Evolutionary conservation across 192 early-diverging fungal genomes (phyloP).

Genomic region (Gamsiella multidivaricata): DNA sequence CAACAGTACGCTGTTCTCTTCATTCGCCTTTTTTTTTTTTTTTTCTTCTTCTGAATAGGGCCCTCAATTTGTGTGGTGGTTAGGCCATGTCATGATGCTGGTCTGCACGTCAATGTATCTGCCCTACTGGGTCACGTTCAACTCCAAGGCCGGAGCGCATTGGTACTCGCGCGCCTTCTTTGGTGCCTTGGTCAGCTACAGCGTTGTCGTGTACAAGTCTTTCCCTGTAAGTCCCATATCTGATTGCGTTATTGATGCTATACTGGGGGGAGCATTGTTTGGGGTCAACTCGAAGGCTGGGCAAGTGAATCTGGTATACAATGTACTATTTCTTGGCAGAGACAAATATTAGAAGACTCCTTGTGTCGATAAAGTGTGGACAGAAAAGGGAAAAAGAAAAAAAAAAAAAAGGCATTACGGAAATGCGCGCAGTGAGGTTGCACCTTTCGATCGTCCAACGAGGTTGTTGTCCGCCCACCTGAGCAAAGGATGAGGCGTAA

Average conservation of each 20-base stretch:
- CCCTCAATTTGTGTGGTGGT: conserved; percentile 65
- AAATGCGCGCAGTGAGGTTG: no score
- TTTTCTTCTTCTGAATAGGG: conserved; percentile 36
- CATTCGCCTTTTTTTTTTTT: not conserved
- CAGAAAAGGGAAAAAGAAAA: not conserved
- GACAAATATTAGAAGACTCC: no score
- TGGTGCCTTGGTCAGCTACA: conserved; percentile 77
- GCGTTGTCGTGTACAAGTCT: conserved; percentile 83
- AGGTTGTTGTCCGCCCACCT: no score
- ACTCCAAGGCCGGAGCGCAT: conserved; percentile 45
- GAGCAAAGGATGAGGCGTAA: no score
- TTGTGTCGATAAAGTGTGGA: no score
- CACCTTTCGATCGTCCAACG: no score
- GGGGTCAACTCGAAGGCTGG: no score
- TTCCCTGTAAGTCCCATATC: conserved; percentile 68
- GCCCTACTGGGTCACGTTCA: conserved; percentile 55
- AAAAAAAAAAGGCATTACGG: not conserved
- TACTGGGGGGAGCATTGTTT: no score
- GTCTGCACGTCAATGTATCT: conserved; percentile 56
- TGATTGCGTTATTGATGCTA: not conserved
- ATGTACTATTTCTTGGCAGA: no score
- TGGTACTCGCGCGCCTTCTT: conserved; percentile 73
- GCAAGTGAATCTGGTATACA: no score
- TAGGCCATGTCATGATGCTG: conserved; percentile 60
- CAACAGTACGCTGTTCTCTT: not conserved